phyloP scores from a whole-genome alignment of 768 basidiomycete genomes.

The Cystobasidium ongulense region DNA sequence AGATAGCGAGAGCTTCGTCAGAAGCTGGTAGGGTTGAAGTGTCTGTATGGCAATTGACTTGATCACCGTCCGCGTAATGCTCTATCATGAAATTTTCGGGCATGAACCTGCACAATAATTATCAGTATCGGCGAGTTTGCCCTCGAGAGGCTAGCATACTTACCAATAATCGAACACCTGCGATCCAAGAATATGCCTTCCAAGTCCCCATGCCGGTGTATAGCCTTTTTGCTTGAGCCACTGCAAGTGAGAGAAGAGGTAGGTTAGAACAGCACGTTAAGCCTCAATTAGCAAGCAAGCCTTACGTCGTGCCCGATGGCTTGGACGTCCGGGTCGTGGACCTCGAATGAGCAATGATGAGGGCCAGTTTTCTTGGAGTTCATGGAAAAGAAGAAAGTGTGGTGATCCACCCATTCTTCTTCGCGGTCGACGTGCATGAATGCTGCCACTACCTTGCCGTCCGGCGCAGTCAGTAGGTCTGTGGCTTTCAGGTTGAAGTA shows the following conservation, averaged over 20 bases:
- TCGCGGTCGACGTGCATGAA: slow-evolving; percentile 24
- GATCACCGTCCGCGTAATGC: slow-evolving; percentile 14
- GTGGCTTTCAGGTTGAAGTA: slow-evolving; percentile 19
- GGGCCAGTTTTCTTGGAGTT: slow-evolving; percentile 22
- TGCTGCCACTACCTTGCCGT: slow-evolving; percentile 11
- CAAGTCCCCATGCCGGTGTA: slow-evolving; percentile 23
- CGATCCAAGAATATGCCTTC: slow-evolving; percentile 24
- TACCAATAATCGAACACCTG: slow-evolving; percentile 31
- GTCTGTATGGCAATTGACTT: background rate
- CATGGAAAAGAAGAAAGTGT: slow-evolving; percentile 21
- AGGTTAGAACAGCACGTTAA: background rate
- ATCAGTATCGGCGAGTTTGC: background rate
- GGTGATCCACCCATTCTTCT: slow-evolving; percentile 24
- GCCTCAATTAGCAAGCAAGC: too few relatives aligned
- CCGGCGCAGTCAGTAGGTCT: slow-evolving; percentile 23
- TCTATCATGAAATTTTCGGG: slow-evolving; percentile 17
- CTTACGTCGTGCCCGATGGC: slow-evolving; percentile 7
- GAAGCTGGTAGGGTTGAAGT: background rate
- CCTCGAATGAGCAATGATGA: slow-evolving; percentile 30
- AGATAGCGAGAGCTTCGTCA: slow-evolving; percentile 8
- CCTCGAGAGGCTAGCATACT: slow-evolving; percentile 32
- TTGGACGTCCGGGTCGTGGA: slow-evolving; percentile 24
- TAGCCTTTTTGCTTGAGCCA: slow-evolving; percentile 29
- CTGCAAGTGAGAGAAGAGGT: background rate
- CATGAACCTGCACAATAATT: background rate